These are phyloP conservation scores for Xylariales sp. DNA, from an alignment of 2,329 filamentous ascomycete species.

Conservation along the genomic window DNA sequence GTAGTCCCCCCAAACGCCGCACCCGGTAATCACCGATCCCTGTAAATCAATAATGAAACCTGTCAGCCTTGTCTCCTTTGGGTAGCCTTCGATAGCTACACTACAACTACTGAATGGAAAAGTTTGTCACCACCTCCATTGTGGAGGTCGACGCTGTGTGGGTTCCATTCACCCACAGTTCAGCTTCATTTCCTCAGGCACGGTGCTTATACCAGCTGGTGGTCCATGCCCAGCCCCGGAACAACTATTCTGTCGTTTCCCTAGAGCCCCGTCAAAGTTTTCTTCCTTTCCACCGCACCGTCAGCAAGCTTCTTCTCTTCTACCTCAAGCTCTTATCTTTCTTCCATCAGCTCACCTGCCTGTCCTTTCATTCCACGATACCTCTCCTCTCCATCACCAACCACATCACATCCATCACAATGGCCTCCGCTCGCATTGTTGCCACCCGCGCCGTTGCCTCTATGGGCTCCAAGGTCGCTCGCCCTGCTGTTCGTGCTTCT, in stretches of 20 bases:
- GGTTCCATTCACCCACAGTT: constrained; percentile 37
- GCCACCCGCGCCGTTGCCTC: constrained; percentile 81
- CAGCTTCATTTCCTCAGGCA: constrained; percentile 24
- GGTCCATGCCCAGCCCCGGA: constrained; percentile 40
- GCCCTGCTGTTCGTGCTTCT: constrained; percentile 76
- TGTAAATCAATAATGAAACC: constrained; percentile 38
- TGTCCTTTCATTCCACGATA: constrained; percentile 52
- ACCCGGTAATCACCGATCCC: constrained; percentile 41
- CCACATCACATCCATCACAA: constrained; percentile 69
- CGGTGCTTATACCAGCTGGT: constrained; percentile 34
- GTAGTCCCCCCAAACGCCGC: constrained; percentile 28
- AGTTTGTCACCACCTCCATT: constrained; percentile 40
- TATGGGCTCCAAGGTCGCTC: constrained; percentile 82
- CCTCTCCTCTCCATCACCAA: constrained; percentile 56
- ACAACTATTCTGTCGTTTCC: constrained; percentile 45
- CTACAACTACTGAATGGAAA: constrained; percentile 31
- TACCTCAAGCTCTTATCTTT: constrained; percentile 42
- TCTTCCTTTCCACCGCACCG: constrained; percentile 48
- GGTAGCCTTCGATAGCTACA: constrained; percentile 43
- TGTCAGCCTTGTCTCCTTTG: constrained; percentile 51
- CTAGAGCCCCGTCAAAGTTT: constrained; percentile 49
- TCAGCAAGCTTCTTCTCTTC: constrained; percentile 48
- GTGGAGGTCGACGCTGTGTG: constrained; percentile 35
- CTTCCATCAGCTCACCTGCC: constrained; percentile 40
- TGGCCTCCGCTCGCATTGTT: constrained; percentile 82